These are phyloP conservation scores for Escallonia herrerae DNA, from an alignment of 129 eudicot species.

Conservation along the genomic window DNA sequence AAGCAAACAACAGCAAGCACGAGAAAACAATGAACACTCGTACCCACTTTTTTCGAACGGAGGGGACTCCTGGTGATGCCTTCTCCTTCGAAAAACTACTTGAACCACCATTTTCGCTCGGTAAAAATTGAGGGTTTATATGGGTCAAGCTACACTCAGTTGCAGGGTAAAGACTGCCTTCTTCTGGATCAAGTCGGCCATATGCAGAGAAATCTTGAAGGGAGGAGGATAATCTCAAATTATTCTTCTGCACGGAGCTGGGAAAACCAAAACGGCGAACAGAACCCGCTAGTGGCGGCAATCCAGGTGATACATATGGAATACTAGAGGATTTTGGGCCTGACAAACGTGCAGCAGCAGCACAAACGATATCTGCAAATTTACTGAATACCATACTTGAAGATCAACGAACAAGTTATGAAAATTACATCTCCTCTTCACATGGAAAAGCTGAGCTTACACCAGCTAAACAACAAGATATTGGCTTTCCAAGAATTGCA, in stretches of 20 bases:
- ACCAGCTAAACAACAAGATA: background rate
- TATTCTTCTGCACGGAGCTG: constrained; percentile 40
- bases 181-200: constrained; percentile 58
- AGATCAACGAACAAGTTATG: constrained; percentile 12
- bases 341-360: constrained; percentile 39
- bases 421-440: constrained; percentile 22
- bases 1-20: constrained; percentile 47
- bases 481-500: constrained; percentile 9
- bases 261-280: constrained; percentile 32
- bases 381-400: constrained; percentile 52
- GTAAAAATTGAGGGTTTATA: constrained; percentile 29
- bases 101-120: constrained; percentile 44
- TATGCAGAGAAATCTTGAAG: constrained; percentile 88
- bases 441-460: constrained; percentile 9
- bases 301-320: constrained; percentile 41
- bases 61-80: constrained; percentile 33
- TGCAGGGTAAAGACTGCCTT: constrained; percentile 35
- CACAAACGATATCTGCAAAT: constrained; percentile 48
- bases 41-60: constrained; percentile 44
- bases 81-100: constrained; percentile 83
- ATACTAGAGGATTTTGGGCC: constrained; percentile 40
- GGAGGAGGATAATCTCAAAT: constrained; percentile 72
- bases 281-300: constrained; percentile 61
- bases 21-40: constrained; percentile 41
- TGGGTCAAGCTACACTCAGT: constrained; percentile 25